Evolutionary conservation across 805 yeast species (phyloP), one percentile per base, ranked within the genome.

Genomic region (Starmerella kuoi): DNA sequence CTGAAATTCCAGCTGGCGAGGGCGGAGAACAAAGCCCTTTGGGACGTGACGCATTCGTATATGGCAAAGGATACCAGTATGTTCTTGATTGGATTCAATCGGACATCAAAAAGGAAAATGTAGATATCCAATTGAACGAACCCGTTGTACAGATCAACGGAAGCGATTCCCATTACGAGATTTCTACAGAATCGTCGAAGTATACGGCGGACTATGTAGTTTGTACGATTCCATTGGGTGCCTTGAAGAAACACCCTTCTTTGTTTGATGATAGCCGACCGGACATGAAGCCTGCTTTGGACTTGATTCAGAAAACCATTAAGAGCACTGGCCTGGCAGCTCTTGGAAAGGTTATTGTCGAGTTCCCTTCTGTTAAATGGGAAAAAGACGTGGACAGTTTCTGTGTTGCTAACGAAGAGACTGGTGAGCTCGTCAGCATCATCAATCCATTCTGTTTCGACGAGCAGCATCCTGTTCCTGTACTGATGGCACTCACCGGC

Each of bases 221-320:
- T 12, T 79, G 83, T 5, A 76, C 94, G 0, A 74, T 82, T 4
- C 95, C 95, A 0, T 79, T 79, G 47, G 79, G 87, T 27, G 68
- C 80, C 3, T 61, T 85, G 28, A 72, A 71, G 42, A 18, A 22
- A 5, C 9, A 25, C 14, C 12, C 28, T 14, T 25, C 28, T 11
- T 11, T 25, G 14, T 25, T 25, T 14, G 28, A 25, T 14, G 9
- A 9, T 25, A 11, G 2, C 14, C 26, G 22, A 9, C 6, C 19
- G 19, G 4, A 20, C 17, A 9, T 28, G 28, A 25, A 8, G 20
- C 31, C 35, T 56, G 26, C 82, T 84, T 0, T n/a, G 22, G 5
- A 44, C 36, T 2, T 38, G 55, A n/a, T 26, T 18, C 12, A 61
- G 61, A 1, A 62, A 79, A 0, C 38, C 7, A 61, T 82, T 12